phyloP scores from a whole-genome alignment of 73 alveolate species.

The Paramecium sonneborni region DNA sequence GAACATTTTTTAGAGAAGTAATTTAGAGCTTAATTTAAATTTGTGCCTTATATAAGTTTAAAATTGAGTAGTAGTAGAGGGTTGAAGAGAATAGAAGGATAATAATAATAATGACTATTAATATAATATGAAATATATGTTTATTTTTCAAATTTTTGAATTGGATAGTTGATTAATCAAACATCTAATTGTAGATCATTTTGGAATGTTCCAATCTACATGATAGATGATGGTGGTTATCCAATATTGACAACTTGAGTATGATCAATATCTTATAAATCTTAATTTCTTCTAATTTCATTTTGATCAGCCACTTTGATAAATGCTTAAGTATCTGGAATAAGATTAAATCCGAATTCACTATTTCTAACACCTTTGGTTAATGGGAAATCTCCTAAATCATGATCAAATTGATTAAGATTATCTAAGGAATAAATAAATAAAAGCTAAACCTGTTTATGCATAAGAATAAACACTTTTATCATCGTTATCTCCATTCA shows the following conservation, averaged over 20 bases:
- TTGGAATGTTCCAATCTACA: conserved; percentile 12
- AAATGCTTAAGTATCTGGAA: conserved; percentile 57
- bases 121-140: not conserved
- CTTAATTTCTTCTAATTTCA: conserved; percentile 17
- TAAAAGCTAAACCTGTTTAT: not conserved
- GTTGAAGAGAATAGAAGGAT: not conserved
- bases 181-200: conserved; percentile 35
- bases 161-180: not conserved
- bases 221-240: not conserved
- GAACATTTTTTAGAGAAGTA: not conserved
- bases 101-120: not conserved
- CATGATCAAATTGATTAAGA: conserved; percentile 46
- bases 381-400: conserved; percentile 47
- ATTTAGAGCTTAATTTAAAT: not conserved
- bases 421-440: not conserved
- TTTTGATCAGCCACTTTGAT: conserved; percentile 1
- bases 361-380: conserved; percentile 59
- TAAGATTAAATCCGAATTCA: conserved; percentile 51
- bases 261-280: not conserved
- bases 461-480: conserved; percentile 29
- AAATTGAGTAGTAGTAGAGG: not conserved
- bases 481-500: conserved; percentile 37
- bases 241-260: not conserved
- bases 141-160: not conserved
- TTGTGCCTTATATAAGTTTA: not conserved